These are phyloP conservation scores for Arthrobotrys conoides DNA, from an alignment of 2,329 filamentous ascomycete species.

Conservation along the genomic window DNA sequence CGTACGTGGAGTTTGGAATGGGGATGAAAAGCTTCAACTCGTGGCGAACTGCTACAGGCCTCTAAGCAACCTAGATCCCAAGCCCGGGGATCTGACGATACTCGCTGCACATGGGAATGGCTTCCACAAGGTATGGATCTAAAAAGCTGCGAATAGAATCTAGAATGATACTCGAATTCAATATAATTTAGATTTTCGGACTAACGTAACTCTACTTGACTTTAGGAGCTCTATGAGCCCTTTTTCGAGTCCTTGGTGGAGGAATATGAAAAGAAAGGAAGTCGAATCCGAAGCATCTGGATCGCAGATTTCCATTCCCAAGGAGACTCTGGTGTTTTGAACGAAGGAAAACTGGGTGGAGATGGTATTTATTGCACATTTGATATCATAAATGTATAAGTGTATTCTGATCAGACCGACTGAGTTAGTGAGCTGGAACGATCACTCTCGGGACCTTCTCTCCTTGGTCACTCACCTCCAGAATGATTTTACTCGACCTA, in stretches of 20 bases:
- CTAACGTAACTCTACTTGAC: slow-evolving; percentile 65
- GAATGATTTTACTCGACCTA: slow-evolving; percentile 81
- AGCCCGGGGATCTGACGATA: slow-evolving; percentile 84
- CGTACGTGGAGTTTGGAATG: slow-evolving; percentile 76
- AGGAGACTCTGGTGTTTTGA: slow-evolving; percentile 82
- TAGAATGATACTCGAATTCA: neutral
- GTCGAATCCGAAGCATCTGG: slow-evolving; percentile 86
- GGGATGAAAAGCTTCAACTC: slow-evolving; percentile 76
- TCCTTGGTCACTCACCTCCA: slow-evolving; percentile 89
- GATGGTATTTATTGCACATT: slow-evolving; percentile 76
- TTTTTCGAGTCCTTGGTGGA: slow-evolving; percentile 86
- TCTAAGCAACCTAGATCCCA: slow-evolving; percentile 76
- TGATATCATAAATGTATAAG: no score
- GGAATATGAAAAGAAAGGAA: slow-evolving; percentile 73
- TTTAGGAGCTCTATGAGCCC: slow-evolving; percentile 89
- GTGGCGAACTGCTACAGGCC: slow-evolving; percentile 91
- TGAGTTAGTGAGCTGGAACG: slow-evolving; percentile 81
- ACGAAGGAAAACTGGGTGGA: slow-evolving; percentile 82
- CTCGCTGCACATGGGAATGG: slow-evolving; percentile 91
- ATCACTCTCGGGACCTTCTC: slow-evolving; percentile 86
- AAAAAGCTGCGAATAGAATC: neutral
- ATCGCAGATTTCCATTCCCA: slow-evolving; percentile 91
- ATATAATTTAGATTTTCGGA: neutral
- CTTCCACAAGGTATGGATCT: slow-evolving; percentile 79
- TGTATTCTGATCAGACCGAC: no score